Evolutionary conservation across 164 flowering plant species (phyloP), one percentile per base, ranked within the genome.

Genomic region (Magnolia kwangsiensis): DNA sequence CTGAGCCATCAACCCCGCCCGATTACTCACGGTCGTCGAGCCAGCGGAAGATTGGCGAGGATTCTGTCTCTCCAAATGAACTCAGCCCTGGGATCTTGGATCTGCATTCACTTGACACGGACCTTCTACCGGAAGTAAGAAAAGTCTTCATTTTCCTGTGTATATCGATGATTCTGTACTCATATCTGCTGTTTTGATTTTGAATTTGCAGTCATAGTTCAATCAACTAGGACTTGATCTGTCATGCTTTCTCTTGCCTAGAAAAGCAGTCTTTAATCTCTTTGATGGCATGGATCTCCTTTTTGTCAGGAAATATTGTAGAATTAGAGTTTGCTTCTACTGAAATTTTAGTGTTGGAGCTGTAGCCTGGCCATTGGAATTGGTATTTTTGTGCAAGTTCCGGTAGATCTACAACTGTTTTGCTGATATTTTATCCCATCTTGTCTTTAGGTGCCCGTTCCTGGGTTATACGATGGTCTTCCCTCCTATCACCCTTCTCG

Each of bases 81-180:
- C 85, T 87, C 78, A 92, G 95, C 69, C 95, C 98, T 23, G 98
- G 98, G 18, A 87, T 94, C 49, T 80, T 94, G 85, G 98, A 94
- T 94, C 94, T 94, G 80, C 98, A 94, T 80, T 90, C 98, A 19
- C 84, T 90, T 69, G 95, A 94, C 81, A 92, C 97, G 7, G 98
- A 94, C 78, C 85, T 94, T 71, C 82, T 94, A 50, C 84, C 98
- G 7, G 93, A 92, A 87, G 98, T 94, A 24, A 69, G 82, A 23
- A 16, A n/a, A 51, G 45, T 67, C 45, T 66, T 18, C 51, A 19
- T 31, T n/a, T 64, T 7, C 7, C 20, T 23, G 58, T 19, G 19
- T 8, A 7, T 55, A 2, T 4, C 61, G 11, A 55, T 16, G 45
- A 37, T 37, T 37, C 45, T 37, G 13, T 13, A 55, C 7, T 2